A percentile compares a stretch with the other conserved stretches of the same genome.
These are phyloP conservation scores for Limonium bicolor DNA, from an alignment of 148 eudicot genomes.

Conservation along the genomic window DNA sequence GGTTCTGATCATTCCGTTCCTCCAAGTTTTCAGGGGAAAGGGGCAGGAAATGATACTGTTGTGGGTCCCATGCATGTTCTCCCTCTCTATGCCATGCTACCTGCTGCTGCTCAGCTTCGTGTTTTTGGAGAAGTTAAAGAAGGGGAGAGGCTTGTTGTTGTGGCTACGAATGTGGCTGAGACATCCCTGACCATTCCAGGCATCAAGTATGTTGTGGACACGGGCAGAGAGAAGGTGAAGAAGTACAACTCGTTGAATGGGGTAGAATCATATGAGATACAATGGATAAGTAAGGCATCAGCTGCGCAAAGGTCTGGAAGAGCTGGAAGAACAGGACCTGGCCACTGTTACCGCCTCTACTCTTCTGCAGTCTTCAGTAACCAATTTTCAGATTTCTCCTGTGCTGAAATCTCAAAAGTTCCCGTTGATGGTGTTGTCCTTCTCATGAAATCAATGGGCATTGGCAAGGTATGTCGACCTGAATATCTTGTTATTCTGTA, in stretches of 20 bases:
- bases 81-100: constrained; percentile 95
- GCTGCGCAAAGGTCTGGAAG: constrained; percentile 89
- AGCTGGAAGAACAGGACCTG: constrained; percentile 98
- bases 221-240: constrained; percentile 89
- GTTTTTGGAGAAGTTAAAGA: constrained; percentile 53
- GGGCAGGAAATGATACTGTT: constrained; percentile 11
- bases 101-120: constrained; percentile 59
- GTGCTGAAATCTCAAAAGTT: constrained; percentile 61
- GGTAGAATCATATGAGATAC: constrained; percentile 75
- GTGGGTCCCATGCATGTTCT: constrained; percentile 51
- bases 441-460: constrained; percentile 77
- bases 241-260: constrained; percentile 57
- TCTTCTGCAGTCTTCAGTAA: constrained; percentile 49
- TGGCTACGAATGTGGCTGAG: constrained; percentile 94
- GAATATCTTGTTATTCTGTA: background rate
- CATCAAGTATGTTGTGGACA: constrained; percentile 82
- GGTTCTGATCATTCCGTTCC: constrained; percentile 8
- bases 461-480: constrained; percentile 31
- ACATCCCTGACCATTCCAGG: constrained; percentile 93
- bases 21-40: constrained; percentile 7
- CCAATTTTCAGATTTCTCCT: constrained; percentile 48
- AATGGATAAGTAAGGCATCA: constrained; percentile 93
- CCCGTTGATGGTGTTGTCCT: constrained; percentile 88
- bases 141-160: constrained; percentile 72
- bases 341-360: constrained; percentile 84